Conservation (phyloP, 441 rosid species). For the Geranium incanum region DNA sequence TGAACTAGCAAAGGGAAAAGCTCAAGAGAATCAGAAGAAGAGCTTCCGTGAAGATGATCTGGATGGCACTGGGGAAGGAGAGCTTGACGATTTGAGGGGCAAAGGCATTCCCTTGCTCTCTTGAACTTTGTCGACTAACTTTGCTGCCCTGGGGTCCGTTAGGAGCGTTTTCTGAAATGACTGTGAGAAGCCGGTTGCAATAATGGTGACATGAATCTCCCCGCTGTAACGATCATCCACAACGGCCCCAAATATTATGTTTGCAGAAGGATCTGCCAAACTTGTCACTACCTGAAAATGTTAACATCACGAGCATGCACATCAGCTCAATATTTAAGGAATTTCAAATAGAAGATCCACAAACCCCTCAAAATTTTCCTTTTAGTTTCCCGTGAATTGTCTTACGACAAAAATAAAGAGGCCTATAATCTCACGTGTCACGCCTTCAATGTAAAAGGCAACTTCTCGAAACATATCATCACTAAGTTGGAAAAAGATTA, state of each 20-base stretch:
- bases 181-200: conserved; percentile 93
- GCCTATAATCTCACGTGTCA: neutral
- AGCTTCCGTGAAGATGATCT: conserved; percentile 60
- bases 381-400: neutral
- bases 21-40: conserved; percentile 42
- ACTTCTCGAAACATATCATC: no score
- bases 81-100: conserved; percentile 36
- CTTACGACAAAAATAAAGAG: neutral
- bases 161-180: conserved; percentile 85
- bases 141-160: conserved; percentile 65
- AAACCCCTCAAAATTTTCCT: neutral
- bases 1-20: conserved; percentile 8
- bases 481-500: no score
- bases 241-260: conserved; percentile 95
- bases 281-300: conserved; percentile 79
- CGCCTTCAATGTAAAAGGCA: neutral
- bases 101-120: conserved; percentile 45
- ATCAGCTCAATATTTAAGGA: neutral
- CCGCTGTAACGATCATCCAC: conserved; percentile 93
- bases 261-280: conserved; percentile 94
- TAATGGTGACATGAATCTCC: conserved; percentile 92
- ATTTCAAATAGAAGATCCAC: neutral
- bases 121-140: conserved; percentile 43
- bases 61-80: conserved; percentile 43
- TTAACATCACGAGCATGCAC: neutral